These are phyloP conservation scores for Cryptomeria japonica DNA, from an alignment of 75 land plant species.

Conservation along the genomic window DNA sequence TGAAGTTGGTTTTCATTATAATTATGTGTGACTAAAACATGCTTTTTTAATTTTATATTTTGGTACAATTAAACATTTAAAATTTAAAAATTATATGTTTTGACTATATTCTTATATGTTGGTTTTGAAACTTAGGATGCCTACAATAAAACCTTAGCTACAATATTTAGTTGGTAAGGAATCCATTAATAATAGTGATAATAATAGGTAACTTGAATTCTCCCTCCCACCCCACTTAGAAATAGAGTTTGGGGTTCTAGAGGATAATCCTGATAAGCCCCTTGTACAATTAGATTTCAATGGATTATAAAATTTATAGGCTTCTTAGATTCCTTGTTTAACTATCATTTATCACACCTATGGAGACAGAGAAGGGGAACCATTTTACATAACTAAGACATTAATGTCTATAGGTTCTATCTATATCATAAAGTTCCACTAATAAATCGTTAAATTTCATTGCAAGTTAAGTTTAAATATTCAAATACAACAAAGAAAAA, in stretches of 20 bases:
- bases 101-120: neutral
- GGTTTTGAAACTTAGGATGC: neutral
- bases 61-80: no score
- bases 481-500: no score
- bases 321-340: neutral
- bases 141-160: no score
- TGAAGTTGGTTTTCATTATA: no score
- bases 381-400: conserved; percentile 45
- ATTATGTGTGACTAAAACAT: no score
- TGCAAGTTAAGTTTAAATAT: no score
- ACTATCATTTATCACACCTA: conserved; percentile 25
- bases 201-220: conserved; percentile 39
- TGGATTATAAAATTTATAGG: neutral
- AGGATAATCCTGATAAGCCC: conserved; percentile 17
- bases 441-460: no score
- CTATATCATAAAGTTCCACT: conserved; percentile 56
- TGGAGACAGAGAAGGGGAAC: conserved; percentile 19
- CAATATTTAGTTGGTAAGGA: neutral
- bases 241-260: conserved; percentile 20
- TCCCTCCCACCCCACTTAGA: conserved; percentile 53
- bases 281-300: no score
- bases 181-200: neutral
- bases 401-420: conserved; percentile 82
- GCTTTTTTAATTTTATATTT: no score
- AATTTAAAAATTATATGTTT: neutral